These are phyloP conservation scores for Trametes meyenii DNA, from an alignment of 768 basidiomycete species.

Conservation along the genomic window DNA sequence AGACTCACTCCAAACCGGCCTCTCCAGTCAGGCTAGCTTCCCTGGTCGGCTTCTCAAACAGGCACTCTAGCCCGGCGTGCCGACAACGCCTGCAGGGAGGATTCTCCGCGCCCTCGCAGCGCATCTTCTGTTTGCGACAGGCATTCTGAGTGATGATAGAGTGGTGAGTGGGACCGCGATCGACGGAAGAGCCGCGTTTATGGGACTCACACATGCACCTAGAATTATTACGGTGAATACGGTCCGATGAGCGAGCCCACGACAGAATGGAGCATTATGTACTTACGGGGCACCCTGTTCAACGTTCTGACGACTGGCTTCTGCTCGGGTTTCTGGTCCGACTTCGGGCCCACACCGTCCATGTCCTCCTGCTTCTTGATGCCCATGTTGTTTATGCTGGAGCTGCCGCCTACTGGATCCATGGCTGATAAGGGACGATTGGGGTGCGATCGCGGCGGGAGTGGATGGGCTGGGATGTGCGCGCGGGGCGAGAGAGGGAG, in stretches of 20 bases:
- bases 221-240: slow-evolving; percentile 26
- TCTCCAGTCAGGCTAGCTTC: slow-evolving; percentile 88
- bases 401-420: slow-evolving; percentile 29
- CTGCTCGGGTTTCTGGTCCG: slow-evolving; percentile 58
- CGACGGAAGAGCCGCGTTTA: slow-evolving; percentile 21
- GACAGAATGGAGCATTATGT: slow-evolving; percentile 22
- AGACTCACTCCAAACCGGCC: slow-evolving; percentile 84
- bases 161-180: slow-evolving; percentile 3
- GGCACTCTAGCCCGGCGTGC: slow-evolving; percentile 86
- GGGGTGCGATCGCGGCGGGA: slow-evolving; percentile 10
- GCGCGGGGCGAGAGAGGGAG: slow-evolving; percentile 5
- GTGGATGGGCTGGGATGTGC: background rate
- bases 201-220: slow-evolving; percentile 78
- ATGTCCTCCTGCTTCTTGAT: slow-evolving; percentile 67
- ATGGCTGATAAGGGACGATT: slow-evolving; percentile 21
- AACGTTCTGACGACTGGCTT: slow-evolving; percentile 79
- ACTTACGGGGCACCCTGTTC: slow-evolving; percentile 86
- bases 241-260: slow-evolving; percentile 18
- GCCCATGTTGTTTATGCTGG: slow-evolving; percentile 15
- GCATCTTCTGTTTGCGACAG: slow-evolving; percentile 96
- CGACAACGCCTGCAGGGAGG: slow-evolving; percentile 96
- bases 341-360: slow-evolving; percentile 48
- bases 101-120: slow-evolving; percentile 94
- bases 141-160: slow-evolving; percentile 67
- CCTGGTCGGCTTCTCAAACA: slow-evolving; percentile 92